Base-by-base conservation (phyloP, 83 land plant genomes). In the Diphasiastrum complanatum region DNA sequence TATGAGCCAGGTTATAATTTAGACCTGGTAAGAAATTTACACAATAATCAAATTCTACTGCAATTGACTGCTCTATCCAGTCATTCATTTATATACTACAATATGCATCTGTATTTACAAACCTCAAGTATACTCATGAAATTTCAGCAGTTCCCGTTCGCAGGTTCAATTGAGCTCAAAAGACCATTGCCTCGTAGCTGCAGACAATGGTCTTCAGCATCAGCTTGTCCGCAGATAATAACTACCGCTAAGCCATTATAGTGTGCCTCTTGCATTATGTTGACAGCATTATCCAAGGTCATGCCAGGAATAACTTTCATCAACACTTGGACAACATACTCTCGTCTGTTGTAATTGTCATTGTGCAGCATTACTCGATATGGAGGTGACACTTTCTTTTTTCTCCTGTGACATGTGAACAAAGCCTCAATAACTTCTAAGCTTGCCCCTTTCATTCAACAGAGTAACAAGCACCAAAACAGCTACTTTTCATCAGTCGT, bases 221-320 rank as follows among this genome's bases (percentile, higher is more conserved):
- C 95, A 18, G 82, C 80, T 66, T 87, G 97, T 34, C 76, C 74
- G 64, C 97, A 91, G 20, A 87, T 68, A 8, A 91, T 91, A 5
- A 91, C 97, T 46, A 91, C 90, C 12, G 97, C 71, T 53, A 91
- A 64, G 61, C 95, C 90, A 69, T 91, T 87, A 56, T 68, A 3
- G 72, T 91, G 97, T 2, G 97, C 97, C 61, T 91, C 95, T 72
- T 87, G 89, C 97, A 91, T 91, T 32, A 91, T 85, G 59, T 91
- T 91, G 23, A 91, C 95, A 26, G 97, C 97, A 54, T 61, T 78
- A 60, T 91, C 97, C 5, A 91, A 73, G 0, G 97, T 84, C 97
- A 91, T 91, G 33, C 90, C 97, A 0, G 97, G 97, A 5, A 91
- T 91, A 40, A 85, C 95, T 72, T 87, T 87, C 97, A 91, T 91